Percentiles rank a stretch among this genome's conserved stretches.
These are phyloP conservation scores for Heteromeles arbutifolia DNA, from an alignment of 306 rosid species.

Conservation along the genomic window DNA sequence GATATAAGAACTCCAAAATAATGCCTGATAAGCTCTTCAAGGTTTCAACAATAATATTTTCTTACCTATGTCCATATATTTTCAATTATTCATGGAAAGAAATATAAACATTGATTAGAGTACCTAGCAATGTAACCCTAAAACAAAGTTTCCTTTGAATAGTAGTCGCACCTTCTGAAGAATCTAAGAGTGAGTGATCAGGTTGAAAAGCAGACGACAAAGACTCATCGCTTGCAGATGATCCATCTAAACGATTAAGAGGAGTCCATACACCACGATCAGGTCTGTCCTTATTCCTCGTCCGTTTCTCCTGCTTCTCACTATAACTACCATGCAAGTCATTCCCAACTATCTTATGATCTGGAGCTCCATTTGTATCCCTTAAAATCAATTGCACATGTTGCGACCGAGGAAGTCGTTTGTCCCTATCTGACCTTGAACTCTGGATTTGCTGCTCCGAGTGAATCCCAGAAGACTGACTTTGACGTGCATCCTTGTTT, in stretches of 20 bases:
- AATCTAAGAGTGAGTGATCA: constrained; percentile 19
- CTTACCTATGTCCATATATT: neutral
- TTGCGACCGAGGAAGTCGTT: constrained; percentile 32
- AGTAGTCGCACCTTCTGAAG: constrained; percentile 42
- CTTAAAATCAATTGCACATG: constrained; percentile 48
- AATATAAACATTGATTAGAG: neutral
- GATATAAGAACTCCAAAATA: neutral
- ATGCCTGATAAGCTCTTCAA: neutral
- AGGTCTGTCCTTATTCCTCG: constrained; percentile 49
- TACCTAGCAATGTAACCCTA: neutral
- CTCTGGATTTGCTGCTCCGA: constrained; percentile 42
- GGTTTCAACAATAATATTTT: neutral
- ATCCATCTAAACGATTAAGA: constrained; percentile 39
- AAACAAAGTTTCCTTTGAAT: neutral
- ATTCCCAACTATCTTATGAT: constrained; percentile 35
- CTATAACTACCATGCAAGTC: constrained; percentile 31
- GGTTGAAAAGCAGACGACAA: constrained; percentile 27
- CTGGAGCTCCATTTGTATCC: constrained; percentile 46
- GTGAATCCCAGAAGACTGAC: constrained; percentile 38
- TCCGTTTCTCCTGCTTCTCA: constrained; percentile 47
- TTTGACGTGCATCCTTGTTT: constrained; percentile 48
- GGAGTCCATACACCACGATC: constrained; percentile 55
- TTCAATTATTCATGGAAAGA: neutral
- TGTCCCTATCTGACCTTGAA: constrained; percentile 44
- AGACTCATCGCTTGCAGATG: constrained; percentile 30